A percentile compares a stretch with the other conserved stretches of the same genome.
Evolutionary conservation across 306 rosid genomes (phyloP).

Genomic region (Lotus japonicus): DNA sequence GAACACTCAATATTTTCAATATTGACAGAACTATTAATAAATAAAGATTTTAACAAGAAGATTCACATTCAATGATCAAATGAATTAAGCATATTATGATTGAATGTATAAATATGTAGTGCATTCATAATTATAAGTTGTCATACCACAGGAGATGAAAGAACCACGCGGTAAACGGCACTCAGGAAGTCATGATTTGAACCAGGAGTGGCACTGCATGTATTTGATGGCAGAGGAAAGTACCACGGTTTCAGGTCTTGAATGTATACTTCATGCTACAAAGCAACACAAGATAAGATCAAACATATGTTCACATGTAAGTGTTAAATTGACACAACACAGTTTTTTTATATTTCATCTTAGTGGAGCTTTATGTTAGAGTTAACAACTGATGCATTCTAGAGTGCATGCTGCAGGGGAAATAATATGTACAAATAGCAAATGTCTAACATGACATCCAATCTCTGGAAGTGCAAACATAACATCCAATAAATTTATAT

Average conservation of each 20-base stretch:
- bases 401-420: not conserved
- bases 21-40: not conserved
- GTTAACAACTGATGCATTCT: not conserved
- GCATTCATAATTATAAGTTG: not conserved
- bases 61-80: not conserved
- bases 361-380: not conserved
- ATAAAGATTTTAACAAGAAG: conserved; percentile 1
- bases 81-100: not conserved
- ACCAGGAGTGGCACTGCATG: conserved; percentile 66
- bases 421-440: not conserved
- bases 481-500: too few relatives aligned
- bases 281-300: conserved; percentile 24
- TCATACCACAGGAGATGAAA: conserved; percentile 92
- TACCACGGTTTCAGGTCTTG: conserved; percentile 71
- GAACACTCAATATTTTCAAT: not conserved
- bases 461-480: not conserved
- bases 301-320: conserved; percentile 8
- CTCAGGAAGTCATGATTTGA: conserved; percentile 85
- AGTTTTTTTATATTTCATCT: not conserved
- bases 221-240: conserved; percentile 76
- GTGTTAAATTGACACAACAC: not conserved
- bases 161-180: conserved; percentile 64
- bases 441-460: not conserved
- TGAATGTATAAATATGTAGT: not conserved
- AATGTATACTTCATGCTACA: conserved; percentile 48